Conservation (phyloP, 2,329 filamentous ascomycete genomes). For the Magnaporthales sp. region DNA sequence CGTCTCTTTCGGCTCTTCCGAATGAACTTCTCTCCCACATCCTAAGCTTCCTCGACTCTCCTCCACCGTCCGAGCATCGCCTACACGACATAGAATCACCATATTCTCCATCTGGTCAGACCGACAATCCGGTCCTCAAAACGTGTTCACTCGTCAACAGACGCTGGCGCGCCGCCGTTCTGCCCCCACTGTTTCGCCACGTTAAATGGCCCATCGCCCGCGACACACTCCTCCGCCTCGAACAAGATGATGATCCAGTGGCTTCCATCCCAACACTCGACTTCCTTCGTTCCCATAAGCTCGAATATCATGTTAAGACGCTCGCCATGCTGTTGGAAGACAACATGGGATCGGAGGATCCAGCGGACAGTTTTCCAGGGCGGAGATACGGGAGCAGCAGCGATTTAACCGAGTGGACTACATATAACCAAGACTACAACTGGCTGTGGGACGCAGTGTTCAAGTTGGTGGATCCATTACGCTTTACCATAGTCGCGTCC, state of each 20-base stretch:
- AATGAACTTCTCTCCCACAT: conserved; percentile 53
- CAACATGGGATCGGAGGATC: conserved; percentile 1
- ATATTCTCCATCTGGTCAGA: background rate
- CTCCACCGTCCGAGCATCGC: conserved; percentile 33
- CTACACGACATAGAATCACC: conserved; percentile 29
- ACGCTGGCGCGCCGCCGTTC: conserved; percentile 39
- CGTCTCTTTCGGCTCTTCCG: conserved; percentile 31
- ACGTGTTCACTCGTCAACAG: conserved; percentile 42
- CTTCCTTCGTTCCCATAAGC: conserved; percentile 26
- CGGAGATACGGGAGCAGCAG: background rate
- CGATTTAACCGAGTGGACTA: conserved; percentile 11
- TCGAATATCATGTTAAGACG: conserved; percentile 30
- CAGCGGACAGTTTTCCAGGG: background rate
- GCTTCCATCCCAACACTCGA: conserved; percentile 26
- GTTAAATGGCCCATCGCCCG: conserved; percentile 30
- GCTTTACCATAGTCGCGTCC: conserved; percentile 50
- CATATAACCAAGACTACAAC: conserved; percentile 22
- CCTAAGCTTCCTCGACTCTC: conserved; percentile 41
- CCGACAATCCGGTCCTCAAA: conserved; percentile 37
- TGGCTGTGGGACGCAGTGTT: conserved; percentile 51
- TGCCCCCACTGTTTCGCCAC: conserved; percentile 51
- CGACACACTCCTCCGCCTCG: conserved; percentile 17
- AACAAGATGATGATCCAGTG: conserved; percentile 16
- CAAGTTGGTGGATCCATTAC: conserved; percentile 38
- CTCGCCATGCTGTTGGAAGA: conserved; percentile 30